phyloP scores from a whole-genome alignment of 768 basidiomycete genomes.

The Boletus eberwhitei region DNA sequence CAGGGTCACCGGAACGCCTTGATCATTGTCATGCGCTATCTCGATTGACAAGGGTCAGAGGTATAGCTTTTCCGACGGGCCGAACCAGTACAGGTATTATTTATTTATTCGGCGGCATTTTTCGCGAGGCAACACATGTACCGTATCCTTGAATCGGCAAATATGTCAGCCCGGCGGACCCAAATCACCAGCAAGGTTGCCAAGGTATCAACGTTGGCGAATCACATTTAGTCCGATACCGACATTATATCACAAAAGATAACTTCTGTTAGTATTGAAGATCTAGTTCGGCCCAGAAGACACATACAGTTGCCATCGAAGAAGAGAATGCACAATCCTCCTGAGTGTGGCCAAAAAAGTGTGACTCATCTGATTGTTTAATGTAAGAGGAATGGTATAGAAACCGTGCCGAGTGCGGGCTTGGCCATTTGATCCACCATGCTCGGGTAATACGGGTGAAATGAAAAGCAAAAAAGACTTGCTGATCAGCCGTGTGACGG shows the following conservation, averaged over 20 bases:
- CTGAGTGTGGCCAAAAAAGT: no score
- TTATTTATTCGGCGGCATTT: neutral
- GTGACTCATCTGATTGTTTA: no score
- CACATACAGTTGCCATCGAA: neutral
- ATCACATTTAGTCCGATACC: neutral
- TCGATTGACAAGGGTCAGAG: neutral
- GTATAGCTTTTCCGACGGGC: neutral
- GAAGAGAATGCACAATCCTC: neutral
- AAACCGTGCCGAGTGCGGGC: neutral
- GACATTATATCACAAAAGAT: neutral
- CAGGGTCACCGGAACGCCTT: neutral
- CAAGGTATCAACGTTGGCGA: no score
- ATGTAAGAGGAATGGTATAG: no score
- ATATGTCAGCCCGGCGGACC: no score
- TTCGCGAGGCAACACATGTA: neutral
- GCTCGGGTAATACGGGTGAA: neutral
- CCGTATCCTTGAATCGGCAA: no score
- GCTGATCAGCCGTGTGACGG: neutral
- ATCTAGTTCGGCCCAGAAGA: neutral
- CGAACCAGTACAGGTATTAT: neutral
- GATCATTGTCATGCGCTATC: neutral
- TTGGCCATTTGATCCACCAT: neutral
- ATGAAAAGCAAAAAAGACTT: neutral
- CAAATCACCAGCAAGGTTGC: neutral
- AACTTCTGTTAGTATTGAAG: neutral